Base-by-base conservation (phyloP, 331 rosid genomes). In the Cydonia oblonga region DNA sequence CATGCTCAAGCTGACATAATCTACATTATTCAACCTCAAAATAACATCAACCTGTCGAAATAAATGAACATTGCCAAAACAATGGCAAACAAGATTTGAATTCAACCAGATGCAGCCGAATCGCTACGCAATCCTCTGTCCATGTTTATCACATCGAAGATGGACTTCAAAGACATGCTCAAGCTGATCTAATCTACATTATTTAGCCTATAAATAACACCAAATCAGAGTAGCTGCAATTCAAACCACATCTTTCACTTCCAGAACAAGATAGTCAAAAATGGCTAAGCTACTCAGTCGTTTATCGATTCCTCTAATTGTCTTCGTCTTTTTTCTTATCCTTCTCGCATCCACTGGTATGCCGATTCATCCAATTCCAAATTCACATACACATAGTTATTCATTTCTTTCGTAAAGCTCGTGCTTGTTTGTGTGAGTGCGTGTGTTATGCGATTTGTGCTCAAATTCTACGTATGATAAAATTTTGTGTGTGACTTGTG, bases 191-290 rank as follows among this genome's bases (percentile, higher is more conserved):
- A 38, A 38, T 38, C 42, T 38, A 38, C 42, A 38, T 38, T 38
- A 51, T 26, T 70, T 59, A 40, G n/a, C 19, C 62, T 58, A 70
- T 65, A 75, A 44, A 75, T 75, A 64, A 14, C 71, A 32, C n/a
- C 70, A 12, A 18, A 51, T n/a, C 44, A 29, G 2, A 5, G n/a
- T 56, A 32, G 46, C 51, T 9, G 54, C 22, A 30, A 44, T 25
- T 25, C 59, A 30, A 16, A 53, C 20, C 16, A 29, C 6, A 33
- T 29, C 30, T 51, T 35, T 32, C 71, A 53, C 10, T 15, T 59
- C 3, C n/a, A 42, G 23, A 23, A 29, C 9, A 20, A 33, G 52
- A 64, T 7, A 71, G 38, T 54, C 14, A 42, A 16, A 64, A 66
- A 67, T 71, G 78, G 78, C 69, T 28, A 76, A 60, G 78, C 64